phyloP scores from a whole-genome alignment of 345 rosid species.

The Acer negundo region DNA sequence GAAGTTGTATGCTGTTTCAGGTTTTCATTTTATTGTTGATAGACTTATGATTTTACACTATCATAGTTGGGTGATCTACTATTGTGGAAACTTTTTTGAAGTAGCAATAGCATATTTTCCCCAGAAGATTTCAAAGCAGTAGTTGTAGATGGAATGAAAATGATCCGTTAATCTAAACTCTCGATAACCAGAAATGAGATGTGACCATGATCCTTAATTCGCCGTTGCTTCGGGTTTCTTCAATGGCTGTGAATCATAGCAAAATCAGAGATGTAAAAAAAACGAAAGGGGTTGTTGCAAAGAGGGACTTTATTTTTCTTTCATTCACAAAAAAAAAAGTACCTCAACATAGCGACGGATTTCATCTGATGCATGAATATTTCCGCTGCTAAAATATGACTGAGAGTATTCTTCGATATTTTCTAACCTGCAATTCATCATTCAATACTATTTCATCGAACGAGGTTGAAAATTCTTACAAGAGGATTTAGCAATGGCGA shows the following conservation, averaged over 20 bases:
- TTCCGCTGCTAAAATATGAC: constrained; percentile 65
- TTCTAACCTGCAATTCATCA: constrained; percentile 58
- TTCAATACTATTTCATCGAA: background rate
- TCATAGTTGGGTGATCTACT: no score
- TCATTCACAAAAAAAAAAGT: constrained; percentile 6
- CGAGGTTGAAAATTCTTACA: background rate
- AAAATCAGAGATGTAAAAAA: background rate
- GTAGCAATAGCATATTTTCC: no score
- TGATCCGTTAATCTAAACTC: no score
- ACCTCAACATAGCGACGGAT: constrained; percentile 34
- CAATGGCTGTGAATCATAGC: constrained; percentile 25
- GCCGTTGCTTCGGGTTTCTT: constrained; percentile 23
- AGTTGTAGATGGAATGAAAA: no score
- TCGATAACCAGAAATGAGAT: no score
- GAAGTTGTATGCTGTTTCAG: no score
- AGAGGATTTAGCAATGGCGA: background rate
- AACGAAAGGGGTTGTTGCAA: background rate
- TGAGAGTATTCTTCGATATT: constrained; percentile 81
- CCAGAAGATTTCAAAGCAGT: no score
- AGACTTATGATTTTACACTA: no score
- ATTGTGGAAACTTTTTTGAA: no score
- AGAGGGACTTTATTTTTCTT: background rate
- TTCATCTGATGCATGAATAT: constrained; percentile 66
- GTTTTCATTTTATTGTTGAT: no score
- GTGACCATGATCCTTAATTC: constrained; percentile 1